Conservation (phyloP, 106 monocot species). For the Dactylorhiza incarnata region DNA sequence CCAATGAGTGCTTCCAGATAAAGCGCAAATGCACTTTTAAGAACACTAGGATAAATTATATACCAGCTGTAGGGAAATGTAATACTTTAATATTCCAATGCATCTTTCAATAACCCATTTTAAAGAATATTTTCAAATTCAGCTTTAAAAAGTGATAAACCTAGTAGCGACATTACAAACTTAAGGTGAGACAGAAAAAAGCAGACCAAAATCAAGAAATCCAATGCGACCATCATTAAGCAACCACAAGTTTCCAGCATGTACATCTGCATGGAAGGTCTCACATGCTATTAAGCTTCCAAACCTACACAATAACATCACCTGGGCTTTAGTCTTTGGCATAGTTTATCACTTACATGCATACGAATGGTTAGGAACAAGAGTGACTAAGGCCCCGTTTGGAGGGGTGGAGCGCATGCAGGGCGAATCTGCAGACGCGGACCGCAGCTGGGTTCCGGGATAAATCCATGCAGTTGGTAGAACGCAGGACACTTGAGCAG, state of each 20-base stretch:
- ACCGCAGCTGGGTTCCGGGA: too few relatives aligned
- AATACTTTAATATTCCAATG: not conserved
- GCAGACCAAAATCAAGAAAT: conserved; percentile 92
- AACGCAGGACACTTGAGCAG: too few relatives aligned
- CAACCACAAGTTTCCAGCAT: conserved; percentile 96
- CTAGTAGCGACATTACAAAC: not conserved
- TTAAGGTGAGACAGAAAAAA: not conserved
- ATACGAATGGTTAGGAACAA: not conserved
- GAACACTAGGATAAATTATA: not conserved
- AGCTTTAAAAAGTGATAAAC: not conserved
- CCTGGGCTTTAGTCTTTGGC: not conserved
- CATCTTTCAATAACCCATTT: not conserved
- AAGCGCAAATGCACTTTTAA: not conserved
- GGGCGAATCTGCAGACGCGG: too few relatives aligned
- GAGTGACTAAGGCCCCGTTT: not conserved
- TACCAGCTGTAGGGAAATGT: not conserved
- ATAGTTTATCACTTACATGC: not conserved
- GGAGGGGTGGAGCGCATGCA: too few relatives aligned
- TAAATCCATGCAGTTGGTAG: too few relatives aligned
- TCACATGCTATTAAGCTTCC: conserved; percentile 92
- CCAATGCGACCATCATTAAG: conserved; percentile 93
- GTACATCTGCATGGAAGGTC: conserved; percentile 96
- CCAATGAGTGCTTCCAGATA: not conserved
- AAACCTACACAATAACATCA: conserved; percentile 50
- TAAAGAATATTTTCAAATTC: not conserved